Percentiles rank a stretch among this genome's conserved stretches.
phyloP scores from a whole-genome alignment of 768 basidiomycete species.

The Naganishia onofrii region DNA sequence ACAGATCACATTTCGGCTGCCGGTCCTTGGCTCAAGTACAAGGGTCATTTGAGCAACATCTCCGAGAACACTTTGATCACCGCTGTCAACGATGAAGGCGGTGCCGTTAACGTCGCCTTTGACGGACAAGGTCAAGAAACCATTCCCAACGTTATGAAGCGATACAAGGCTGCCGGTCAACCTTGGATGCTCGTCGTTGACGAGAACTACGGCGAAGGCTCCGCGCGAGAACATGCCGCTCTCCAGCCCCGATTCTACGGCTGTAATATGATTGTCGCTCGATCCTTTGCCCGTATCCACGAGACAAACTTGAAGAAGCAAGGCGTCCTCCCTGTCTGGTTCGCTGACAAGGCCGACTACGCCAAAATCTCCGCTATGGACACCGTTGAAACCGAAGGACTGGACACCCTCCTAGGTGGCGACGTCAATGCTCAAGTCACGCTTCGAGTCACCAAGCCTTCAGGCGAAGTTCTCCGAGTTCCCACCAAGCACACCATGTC shows the following conservation, averaged over 20 bases:
- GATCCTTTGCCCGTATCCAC: slow-evolving; percentile 96
- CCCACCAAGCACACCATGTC: slow-evolving; percentile 85
- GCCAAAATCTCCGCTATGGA: slow-evolving; percentile 74
- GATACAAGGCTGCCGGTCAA: slow-evolving; percentile 73
- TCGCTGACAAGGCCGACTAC: slow-evolving; percentile 82
- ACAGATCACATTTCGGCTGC: slow-evolving; percentile 99
- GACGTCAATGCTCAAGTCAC: slow-evolving; percentile 53
- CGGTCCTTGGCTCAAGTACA: slow-evolving; percentile 98
- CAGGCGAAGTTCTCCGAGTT: slow-evolving; percentile 67
- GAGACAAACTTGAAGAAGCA: slow-evolving; percentile 99
- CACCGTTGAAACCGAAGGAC: slow-evolving; percentile 75
- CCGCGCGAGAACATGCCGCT: slow-evolving; percentile 95
- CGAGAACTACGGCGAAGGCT: slow-evolving; percentile 87
- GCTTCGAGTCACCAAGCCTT: slow-evolving; percentile 66
- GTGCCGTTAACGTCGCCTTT: slow-evolving; percentile 85
- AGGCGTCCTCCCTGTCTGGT: slow-evolving; percentile 94
- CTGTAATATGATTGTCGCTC: slow-evolving; percentile 78
- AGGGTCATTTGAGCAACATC: slow-evolving; percentile 90
- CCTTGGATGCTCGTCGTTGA: slow-evolving; percentile 94
- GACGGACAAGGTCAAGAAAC: slow-evolving; percentile 72
- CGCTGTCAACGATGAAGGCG: slow-evolving; percentile 90
- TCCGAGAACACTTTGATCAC: slow-evolving; percentile 94
- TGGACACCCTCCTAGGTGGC: slow-evolving; percentile 60
- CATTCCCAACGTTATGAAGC: slow-evolving; percentile 86
- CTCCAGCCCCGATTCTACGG: slow-evolving; percentile 94